Evolutionary conservation across 371 early-diverging fungal genomes (phyloP).

Genomic region (Circinella minor): DNA sequence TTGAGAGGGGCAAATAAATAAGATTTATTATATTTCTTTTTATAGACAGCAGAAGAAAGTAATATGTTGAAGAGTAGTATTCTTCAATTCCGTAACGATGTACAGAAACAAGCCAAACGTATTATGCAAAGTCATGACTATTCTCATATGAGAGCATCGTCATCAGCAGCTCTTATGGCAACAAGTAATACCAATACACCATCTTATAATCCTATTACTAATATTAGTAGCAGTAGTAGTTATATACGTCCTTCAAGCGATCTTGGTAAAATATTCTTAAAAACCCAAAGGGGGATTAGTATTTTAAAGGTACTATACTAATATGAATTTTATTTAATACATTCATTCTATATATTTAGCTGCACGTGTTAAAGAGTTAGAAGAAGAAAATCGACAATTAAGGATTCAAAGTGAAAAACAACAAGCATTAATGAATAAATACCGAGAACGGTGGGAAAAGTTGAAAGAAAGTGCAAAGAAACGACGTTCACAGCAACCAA

Average conservation of each 20-base stretch:
- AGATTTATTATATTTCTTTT: too few relatives aligned
- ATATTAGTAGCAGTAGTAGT: background rate
- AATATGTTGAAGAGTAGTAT: constrained; percentile 78
- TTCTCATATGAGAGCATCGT: constrained; percentile 26
- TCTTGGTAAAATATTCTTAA: constrained; percentile 2
- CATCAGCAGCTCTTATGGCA: constrained; percentile 18
- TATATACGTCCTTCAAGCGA: constrained; percentile 6
- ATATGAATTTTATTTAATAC: too few relatives aligned
- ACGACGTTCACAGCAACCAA: constrained; percentile 39
- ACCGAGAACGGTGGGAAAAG: constrained; percentile 88
- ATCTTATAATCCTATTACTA: background rate
- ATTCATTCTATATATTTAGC: constrained; percentile 12
- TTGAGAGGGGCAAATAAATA: too few relatives aligned
- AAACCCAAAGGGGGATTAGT: too few relatives aligned
- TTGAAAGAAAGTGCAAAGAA: constrained; percentile 87
- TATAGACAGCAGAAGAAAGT: constrained; percentile 72
- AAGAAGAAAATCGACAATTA: constrained; percentile 57
- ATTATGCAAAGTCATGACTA: constrained; percentile 49
- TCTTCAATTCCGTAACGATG: constrained; percentile 77
- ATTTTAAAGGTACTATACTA: too few relatives aligned
- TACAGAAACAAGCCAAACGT: constrained; percentile 69
- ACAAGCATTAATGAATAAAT: constrained; percentile 68
- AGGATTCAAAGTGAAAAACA: constrained; percentile 58
- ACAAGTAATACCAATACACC: background rate
- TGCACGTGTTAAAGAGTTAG: constrained; percentile 55